A percentile compares a stretch with the other conserved stretches of the same genome.
These are phyloP conservation scores for Astraeus odoratus DNA, from an alignment of 768 basidiomycete species.

Conservation along the genomic window DNA sequence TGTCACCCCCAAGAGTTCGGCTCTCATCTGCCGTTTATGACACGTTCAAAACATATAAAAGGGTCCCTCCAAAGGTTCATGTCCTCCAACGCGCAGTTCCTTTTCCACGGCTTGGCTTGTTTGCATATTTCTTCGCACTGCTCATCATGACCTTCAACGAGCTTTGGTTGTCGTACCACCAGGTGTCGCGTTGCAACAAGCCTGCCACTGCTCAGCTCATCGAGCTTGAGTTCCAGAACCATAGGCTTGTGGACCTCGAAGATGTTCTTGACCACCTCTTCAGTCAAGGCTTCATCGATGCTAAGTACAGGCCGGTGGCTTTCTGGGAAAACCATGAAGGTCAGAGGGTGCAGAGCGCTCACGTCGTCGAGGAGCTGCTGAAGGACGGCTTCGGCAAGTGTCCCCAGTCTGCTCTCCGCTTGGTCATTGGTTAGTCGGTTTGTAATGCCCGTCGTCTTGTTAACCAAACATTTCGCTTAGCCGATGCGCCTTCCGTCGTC, in stretches of 20 bases:
- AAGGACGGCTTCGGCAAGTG: slow-evolving; percentile 35
- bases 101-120: slow-evolving; percentile 1
- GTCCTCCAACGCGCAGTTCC: neutral
- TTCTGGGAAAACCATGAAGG: slow-evolving; percentile 41
- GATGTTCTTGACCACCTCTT: slow-evolving; percentile 42
- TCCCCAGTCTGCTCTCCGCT: slow-evolving; percentile 36
- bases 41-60: neutral
- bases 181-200: slow-evolving; percentile 36
- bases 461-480: slow-evolving; percentile 20
- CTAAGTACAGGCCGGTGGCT: slow-evolving; percentile 33
- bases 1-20: neutral
- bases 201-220: slow-evolving; percentile 41
- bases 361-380: slow-evolving; percentile 30
- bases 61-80: neutral
- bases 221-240: slow-evolving; percentile 36
- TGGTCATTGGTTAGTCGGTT: slow-evolving; percentile 37
- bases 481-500: slow-evolving; percentile 32
- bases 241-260: slow-evolving; percentile 38
- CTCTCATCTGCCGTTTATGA: neutral
- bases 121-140: slow-evolving; percentile 3
- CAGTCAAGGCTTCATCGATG: slow-evolving; percentile 40
- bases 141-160: slow-evolving; percentile 29
- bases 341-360: slow-evolving; percentile 29
- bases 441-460: neutral
- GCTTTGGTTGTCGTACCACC: slow-evolving; percentile 44